Evolutionary conservation across 2,329 filamentous ascomycete species (phyloP), one percentile per base, ranked within the genome.

Genomic region (Volutella citrinella): DNA sequence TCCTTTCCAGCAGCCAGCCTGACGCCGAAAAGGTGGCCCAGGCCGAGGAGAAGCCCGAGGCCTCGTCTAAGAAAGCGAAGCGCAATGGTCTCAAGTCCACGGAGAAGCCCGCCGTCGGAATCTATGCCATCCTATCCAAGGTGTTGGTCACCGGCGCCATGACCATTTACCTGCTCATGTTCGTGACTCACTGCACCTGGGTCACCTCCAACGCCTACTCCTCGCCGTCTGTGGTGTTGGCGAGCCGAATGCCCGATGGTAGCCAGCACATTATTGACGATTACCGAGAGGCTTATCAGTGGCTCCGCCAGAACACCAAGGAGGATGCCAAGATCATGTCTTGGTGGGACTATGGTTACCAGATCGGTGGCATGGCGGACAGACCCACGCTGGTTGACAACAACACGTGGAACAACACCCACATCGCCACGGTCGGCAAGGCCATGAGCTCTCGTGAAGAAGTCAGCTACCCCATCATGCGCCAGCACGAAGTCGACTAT

Each of bases 361-460:
- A 98, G 69, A 98, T 98, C 64, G 93, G 93, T 69, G 93, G 93
- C 49, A 98, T 98, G 93, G 93, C 93, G 30, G 93, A 98, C 63
- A 80, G 93, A 34, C 93, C 93, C 20, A 98, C 93, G 2, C 75
- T 98, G 20, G 93, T 98, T 20, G 93, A 98, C 72, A 98, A 98
- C 74, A 98, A 98, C 70, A 98, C 93, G 3, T 98, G 93, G 93
- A 98, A 98, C 74, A 98, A 98, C 72, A 98, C 93, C 7, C 93
- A 98, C 63, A 98, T 98, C 66, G 93, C 93, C 33, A 98, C 93
- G 11, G 93, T 98, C 38, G 93, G 93, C 57, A 98, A 98, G 71
- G 93, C 93, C 25, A 97, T 98, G 93, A 93, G 86, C 68, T 96
- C 90, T 7, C 76, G 87, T 27, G 93, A 98, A 65, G 94, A 98